A percentile compares a stretch with the other conserved stretches of the same genome.
Evolutionary conservation across 495 filamentous ascomycete genomes (phyloP).

Genomic region (Tricharina praecox): DNA sequence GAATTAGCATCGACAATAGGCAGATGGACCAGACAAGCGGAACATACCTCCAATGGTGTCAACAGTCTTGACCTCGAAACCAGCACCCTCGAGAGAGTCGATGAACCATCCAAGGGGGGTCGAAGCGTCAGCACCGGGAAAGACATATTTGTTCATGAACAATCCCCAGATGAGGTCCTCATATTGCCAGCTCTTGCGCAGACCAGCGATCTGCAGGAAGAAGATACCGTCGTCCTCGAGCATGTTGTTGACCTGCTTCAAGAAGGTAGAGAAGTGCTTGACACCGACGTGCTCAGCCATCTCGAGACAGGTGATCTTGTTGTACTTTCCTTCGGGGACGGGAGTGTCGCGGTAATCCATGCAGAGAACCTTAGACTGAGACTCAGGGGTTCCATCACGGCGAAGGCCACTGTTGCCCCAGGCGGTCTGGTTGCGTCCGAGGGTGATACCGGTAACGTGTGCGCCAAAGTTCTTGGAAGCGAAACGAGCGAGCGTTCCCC

Average conservation of each 20-base stretch:
- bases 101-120: constrained; percentile 61
- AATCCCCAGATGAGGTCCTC: constrained; percentile 42
- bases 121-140: constrained; percentile 73
- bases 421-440: constrained; percentile 68
- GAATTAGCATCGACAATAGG: constrained; percentile 30
- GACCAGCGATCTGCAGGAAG: constrained; percentile 69
- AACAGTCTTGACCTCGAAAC: constrained; percentile 53
- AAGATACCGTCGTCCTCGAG: constrained; percentile 71
- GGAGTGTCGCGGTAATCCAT: constrained; percentile 77
- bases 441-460: constrained; percentile 59
- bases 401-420: constrained; percentile 65
- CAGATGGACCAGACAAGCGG: neutral
- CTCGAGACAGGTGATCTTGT: constrained; percentile 78
- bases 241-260: constrained; percentile 65
- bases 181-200: constrained; percentile 72
- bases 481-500: constrained; percentile 70
- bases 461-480: constrained; percentile 65
- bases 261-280: constrained; percentile 49
- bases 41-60: constrained; percentile 19
- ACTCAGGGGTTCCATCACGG: constrained; percentile 47
- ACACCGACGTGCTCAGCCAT: constrained; percentile 88
- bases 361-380: constrained; percentile 59
- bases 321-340: constrained; percentile 47
- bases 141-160: constrained; percentile 88
- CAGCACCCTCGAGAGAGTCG: constrained; percentile 51